Conservation (phyloP, 768 basidiomycete genomes). For the Strobilomyces confusus region DNA sequence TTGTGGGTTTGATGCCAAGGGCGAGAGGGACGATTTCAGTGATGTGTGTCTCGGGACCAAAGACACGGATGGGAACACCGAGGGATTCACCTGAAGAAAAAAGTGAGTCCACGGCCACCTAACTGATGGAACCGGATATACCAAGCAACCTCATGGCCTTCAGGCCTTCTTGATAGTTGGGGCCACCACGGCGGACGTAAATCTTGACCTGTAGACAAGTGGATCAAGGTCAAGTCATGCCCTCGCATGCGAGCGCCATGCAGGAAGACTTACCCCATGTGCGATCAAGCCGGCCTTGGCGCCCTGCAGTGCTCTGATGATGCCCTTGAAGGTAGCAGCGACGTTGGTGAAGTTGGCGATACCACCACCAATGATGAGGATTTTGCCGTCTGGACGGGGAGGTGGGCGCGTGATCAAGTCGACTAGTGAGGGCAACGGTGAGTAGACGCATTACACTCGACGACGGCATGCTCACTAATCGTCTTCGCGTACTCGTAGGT, state of each 20-base stretch:
- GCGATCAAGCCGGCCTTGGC: slow-evolving; percentile 81
- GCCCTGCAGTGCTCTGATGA: slow-evolving; percentile 95
- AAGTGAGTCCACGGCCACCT: background rate
- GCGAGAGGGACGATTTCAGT: slow-evolving; percentile 98
- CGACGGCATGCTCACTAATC: slow-evolving; percentile 58
- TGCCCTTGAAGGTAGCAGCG: slow-evolving; percentile 99
- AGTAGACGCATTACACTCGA: background rate
- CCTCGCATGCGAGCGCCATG: background rate
- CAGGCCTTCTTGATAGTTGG: slow-evolving; percentile 98
- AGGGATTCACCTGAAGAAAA: slow-evolving; percentile 67
- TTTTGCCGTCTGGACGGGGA: slow-evolving; percentile 84
- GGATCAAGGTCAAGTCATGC: background rate
- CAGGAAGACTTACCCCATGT: slow-evolving; percentile 19
- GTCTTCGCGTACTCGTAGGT: slow-evolving; percentile 99
- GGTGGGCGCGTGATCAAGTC: slow-evolving; percentile 92
- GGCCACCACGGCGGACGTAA: slow-evolving; percentile 96
- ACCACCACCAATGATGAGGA: slow-evolving; percentile 99
- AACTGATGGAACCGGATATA: slow-evolving; percentile 10
- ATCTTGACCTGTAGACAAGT: slow-evolving; percentile 75
- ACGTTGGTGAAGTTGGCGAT: slow-evolving; percentile 99
- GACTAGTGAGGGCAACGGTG: slow-evolving; percentile 39
- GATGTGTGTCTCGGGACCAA: slow-evolving; percentile 97
- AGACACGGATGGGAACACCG: slow-evolving; percentile 95
- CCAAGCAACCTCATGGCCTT: slow-evolving; percentile 97
- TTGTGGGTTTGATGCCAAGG: slow-evolving; percentile 60